phyloP scores from a whole-genome alignment of 345 rosid genomes.

The Raphanus raphanistrum region DNA sequence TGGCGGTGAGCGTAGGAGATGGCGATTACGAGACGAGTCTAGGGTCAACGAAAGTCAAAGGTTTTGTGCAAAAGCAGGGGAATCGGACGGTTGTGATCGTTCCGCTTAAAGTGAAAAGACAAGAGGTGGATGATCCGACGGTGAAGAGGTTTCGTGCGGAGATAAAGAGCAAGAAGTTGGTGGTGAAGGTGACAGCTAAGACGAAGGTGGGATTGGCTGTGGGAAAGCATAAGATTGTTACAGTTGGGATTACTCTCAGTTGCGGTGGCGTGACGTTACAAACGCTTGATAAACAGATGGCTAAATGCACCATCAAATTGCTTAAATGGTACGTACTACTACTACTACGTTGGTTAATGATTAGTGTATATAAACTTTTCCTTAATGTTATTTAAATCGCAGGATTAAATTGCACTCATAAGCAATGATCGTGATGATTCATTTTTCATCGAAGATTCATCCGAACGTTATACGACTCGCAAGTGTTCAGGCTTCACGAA shows the following conservation, averaged over 20 bases:
- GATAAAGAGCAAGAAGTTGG: constrained; percentile 44
- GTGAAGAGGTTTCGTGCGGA: constrained; percentile 43
- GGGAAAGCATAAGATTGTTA: constrained; percentile 47
- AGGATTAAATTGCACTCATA: constrained; percentile 34
- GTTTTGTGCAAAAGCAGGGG: constrained; percentile 47
- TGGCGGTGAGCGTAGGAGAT: constrained; percentile 42
- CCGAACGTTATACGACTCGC: too few relatives aligned
- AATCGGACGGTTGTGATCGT: constrained; percentile 58
- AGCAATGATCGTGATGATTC: constrained; percentile 7
- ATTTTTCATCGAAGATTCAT: too few relatives aligned
- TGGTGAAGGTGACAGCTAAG: constrained; percentile 52
- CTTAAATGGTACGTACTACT: constrained; percentile 59
- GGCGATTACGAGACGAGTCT: constrained; percentile 42
- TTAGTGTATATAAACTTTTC: too few relatives aligned
- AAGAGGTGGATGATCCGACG: constrained; percentile 44
- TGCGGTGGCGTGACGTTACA: constrained; percentile 57
- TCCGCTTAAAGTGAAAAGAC: constrained; percentile 43
- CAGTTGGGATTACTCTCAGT: constrained; percentile 43
- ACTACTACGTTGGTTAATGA: background rate
- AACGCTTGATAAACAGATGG: constrained; percentile 47
- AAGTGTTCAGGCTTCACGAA: too few relatives aligned
- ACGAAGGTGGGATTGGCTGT: constrained; percentile 56
- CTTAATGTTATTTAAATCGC: background rate
- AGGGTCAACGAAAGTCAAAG: constrained; percentile 47
- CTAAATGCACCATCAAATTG: constrained; percentile 54